Base-by-base conservation (phyloP, 257 asterid species). In the Solanum commersonii region DNA sequence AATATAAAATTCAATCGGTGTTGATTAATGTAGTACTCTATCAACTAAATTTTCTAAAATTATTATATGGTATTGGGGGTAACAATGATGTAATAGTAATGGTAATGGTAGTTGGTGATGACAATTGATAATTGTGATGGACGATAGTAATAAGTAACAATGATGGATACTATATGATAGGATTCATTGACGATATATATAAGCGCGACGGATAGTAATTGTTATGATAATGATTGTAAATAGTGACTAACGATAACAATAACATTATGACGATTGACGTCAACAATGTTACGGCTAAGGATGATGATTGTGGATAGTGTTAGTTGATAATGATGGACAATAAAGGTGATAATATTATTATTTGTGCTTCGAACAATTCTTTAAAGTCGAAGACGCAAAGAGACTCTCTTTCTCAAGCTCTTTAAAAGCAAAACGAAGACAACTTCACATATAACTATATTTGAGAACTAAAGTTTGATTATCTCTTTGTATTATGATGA, bases 191-290 rank as follows among this genome's bases (percentile, higher is more conserved):
- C 1, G 9, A 27, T 67, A 67, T 12, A 11, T 67, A 67, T 20
- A 65, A 0, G 16, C 16, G 1, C 0, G 16, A 11, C 1, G 3
- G 2, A 25, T 27, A 5, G 5, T 67, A 0, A 65, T 65, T 65
- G 6, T 65, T 65, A 29, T 13, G 5, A 0, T 27, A 5, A 27
- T 27, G 8, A 11, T 5, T 0, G 4, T 67, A 67, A 5, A 67
- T 25, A 3, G 6, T 25, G 9, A 25, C 8, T 65, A n/a, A 5
- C 2, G 9, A 67, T n/a, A 25, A 23, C 3, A 0, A 60, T 3
- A 11, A 65, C 1, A 0, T 12, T 10, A 13, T 67, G 18, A 14
- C 0, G 10, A 6, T 68, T 27, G 37, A 0, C 8, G 37, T 4
- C 5, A 18, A 23, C 0, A 63, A 63, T 10, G 1, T 27, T 27